Evolutionary conservation across 257 asterid species (phyloP).

Genomic region (Solanum gracilifrons): DNA sequence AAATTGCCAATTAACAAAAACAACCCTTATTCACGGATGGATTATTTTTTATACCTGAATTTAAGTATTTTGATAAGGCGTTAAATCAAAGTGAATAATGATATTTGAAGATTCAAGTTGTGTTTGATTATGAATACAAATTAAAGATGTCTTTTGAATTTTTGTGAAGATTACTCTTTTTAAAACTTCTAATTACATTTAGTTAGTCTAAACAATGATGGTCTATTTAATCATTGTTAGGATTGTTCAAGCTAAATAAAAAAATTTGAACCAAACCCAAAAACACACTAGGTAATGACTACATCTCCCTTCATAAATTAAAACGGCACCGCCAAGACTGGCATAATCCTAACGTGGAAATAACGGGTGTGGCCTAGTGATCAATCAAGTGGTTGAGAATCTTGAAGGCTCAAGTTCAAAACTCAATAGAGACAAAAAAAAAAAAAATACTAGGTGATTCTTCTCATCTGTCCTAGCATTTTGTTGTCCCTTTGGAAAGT

Average conservation of each 20-base stretch:
- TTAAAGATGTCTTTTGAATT: background rate
- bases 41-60: background rate
- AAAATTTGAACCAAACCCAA: background rate
- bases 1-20: too few species aligned
- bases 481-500: background rate
- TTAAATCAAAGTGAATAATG: background rate
- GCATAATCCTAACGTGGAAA: too few species aligned
- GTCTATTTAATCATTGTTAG: background rate
- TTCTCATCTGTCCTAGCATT: fast-evolving
- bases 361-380: too few species aligned
- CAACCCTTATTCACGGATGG: background rate
- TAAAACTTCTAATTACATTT: too few species aligned
- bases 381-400: too few species aligned
- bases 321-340: too few species aligned
- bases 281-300: background rate
- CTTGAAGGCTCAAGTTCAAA: too few species aligned
- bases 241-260: background rate
- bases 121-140: too few species aligned
- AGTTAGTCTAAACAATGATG: background rate
- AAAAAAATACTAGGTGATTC: too few species aligned
- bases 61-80: background rate
- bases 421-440: too few species aligned
- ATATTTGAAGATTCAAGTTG: background rate
- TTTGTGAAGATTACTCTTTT: background rate
- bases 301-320: too few species aligned